Evolutionary conservation across 2,329 filamentous ascomycete genomes (phyloP).

Genomic region (Triangularia setosa): DNA sequence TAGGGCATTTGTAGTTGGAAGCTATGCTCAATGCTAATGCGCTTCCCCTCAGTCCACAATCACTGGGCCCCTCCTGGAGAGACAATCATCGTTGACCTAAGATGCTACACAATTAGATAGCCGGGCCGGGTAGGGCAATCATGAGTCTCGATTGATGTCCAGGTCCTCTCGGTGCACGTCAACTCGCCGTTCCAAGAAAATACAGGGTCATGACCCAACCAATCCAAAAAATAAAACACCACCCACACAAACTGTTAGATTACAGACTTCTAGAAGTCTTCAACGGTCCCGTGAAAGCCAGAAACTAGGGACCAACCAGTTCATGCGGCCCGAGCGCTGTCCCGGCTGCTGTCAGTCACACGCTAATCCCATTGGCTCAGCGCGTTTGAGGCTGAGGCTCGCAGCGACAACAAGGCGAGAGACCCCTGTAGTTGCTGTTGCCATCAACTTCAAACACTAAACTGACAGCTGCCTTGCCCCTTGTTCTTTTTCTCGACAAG

Average conservation of each 20-base stretch:
- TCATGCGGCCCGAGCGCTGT: neutral
- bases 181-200: no score
- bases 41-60: neutral
- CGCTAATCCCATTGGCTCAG: neutral
- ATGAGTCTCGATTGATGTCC: no score
- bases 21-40: neutral
- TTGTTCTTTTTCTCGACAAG: constrained; percentile 1
- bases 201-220: no score
- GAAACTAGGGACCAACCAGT: neutral
- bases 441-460: neutral
- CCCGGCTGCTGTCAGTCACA: neutral
- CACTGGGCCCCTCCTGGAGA: neutral
- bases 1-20: neutral
- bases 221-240: no score
- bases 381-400: constrained; percentile 5
- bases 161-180: no score
- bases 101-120: no score
- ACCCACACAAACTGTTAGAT: neutral
- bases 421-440: constrained; percentile 2
- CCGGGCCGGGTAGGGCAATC: no score
- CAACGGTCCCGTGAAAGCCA: neutral
- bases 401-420: neutral
- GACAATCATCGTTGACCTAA: no score
- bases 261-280: neutral
- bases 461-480: neutral